phyloP scores from a whole-genome alignment of 2,329 filamentous ascomycete genomes.

The Claviceps maximensis region DNA sequence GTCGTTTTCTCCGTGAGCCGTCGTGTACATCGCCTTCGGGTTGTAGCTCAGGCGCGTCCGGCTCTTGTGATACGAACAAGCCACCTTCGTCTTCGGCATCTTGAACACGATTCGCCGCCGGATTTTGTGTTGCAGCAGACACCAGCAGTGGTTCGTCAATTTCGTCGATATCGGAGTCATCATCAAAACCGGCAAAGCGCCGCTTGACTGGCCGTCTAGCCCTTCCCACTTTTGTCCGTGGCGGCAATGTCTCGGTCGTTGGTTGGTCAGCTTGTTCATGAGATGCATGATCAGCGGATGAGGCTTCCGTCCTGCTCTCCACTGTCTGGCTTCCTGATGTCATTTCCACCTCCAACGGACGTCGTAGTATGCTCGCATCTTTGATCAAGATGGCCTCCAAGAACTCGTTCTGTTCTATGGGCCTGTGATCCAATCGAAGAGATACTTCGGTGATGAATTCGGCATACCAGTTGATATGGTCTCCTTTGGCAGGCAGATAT shows the following conservation, averaged over 20 bases:
- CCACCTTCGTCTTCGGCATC: conserved; percentile 26
- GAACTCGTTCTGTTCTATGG: conserved; percentile 83
- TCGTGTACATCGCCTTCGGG: conserved; percentile 11
- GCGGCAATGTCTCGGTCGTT: background rate
- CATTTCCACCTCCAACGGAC: conserved; percentile 44
- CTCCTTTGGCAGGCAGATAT: conserved; percentile 45
- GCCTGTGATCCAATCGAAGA: conserved; percentile 60
- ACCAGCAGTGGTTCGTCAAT: conserved; percentile 10
- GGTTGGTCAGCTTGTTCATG: conserved; percentile 6
- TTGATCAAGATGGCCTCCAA: conserved; percentile 77
- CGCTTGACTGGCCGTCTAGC: conserved; percentile 29
- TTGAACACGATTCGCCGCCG: background rate
- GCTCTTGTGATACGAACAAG: conserved; percentile 44
- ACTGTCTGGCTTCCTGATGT: conserved; percentile 10
- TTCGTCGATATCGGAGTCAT: conserved; percentile 27
- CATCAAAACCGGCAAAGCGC: conserved; percentile 62
- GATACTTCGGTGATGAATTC: conserved; percentile 59
- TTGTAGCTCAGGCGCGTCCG: conserved; percentile 11
- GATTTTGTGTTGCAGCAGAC: background rate
- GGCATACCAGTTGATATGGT: conserved; percentile 50
- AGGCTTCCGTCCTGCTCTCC: conserved; percentile 5
- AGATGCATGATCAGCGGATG: conserved; percentile 1
- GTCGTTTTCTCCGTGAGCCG: conserved; percentile 31
- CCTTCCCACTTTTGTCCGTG: conserved; percentile 8
- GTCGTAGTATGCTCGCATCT: conserved; percentile 59